Conservation (phyloP, 2,329 filamentous ascomycete species). For the Cordyceps cicadae region DNA sequence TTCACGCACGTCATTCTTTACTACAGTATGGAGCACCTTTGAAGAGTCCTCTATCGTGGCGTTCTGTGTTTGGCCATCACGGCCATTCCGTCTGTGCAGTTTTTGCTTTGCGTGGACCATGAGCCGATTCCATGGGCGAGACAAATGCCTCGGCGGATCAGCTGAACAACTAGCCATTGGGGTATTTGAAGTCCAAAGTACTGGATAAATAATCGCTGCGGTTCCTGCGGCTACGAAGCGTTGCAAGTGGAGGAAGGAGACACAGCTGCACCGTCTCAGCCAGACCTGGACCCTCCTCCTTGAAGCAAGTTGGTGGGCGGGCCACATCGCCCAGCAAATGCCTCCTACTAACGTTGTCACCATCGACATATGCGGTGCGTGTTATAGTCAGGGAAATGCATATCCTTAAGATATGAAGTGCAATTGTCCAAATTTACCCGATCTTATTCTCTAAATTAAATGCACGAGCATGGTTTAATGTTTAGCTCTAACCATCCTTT, state of each 20-base stretch:
- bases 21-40: neutral
- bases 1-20: neutral
- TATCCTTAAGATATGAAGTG: too few relatives aligned
- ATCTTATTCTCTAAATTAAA: neutral
- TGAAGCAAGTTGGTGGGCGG: too few relatives aligned
- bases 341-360: too few relatives aligned
- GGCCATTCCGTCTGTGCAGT: neutral
- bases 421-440: neutral
- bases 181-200: neutral
- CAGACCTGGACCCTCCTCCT: too few relatives aligned
- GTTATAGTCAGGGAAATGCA: too few relatives aligned
- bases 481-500: neutral
- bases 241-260: neutral
- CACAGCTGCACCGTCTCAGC: too few relatives aligned
- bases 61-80: neutral
- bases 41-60: constrained; percentile 32
- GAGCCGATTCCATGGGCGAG: neutral
- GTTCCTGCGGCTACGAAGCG: neutral
- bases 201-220: neutral
- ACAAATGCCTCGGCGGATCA: neutral
- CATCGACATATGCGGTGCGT: too few relatives aligned
- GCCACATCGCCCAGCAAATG: too few relatives aligned
- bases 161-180: neutral
- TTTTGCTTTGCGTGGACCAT: neutral
- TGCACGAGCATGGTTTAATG: neutral